Evolutionary conservation across 768 basidiomycete species (phyloP).

Genomic region (Mycena capillaripes): DNA sequence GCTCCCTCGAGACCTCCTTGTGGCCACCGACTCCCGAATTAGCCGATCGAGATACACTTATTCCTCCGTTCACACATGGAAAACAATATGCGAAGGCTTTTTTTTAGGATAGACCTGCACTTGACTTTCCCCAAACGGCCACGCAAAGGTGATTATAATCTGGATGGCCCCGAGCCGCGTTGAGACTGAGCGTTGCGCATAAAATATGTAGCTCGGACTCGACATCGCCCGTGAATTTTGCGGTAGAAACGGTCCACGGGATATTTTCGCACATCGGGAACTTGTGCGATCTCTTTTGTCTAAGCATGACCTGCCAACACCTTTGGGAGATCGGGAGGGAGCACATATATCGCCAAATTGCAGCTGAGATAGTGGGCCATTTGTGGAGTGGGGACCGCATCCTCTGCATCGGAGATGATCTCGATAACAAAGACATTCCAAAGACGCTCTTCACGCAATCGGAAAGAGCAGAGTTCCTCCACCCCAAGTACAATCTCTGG

Average conservation of each 20-base stretch:
- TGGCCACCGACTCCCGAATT: neutral
- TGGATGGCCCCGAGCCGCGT: no score
- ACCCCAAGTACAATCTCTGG: neutral
- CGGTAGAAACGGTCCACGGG: neutral
- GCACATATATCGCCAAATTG: neutral
- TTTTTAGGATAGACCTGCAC: no score
- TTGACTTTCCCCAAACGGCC: neutral
- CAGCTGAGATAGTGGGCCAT: neutral
- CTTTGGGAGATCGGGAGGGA: constrained; percentile 10
- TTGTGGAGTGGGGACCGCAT: constrained; percentile 19
- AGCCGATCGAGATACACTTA: constrained; percentile 11
- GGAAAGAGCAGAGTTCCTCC: neutral
- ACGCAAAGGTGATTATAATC: neutral
- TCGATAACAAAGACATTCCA: neutral
- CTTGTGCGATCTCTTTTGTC: neutral
- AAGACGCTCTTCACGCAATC: neutral
- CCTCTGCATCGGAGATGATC: constrained; percentile 4
- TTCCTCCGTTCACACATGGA: neutral
- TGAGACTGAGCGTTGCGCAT: neutral
- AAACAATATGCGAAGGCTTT: neutral
- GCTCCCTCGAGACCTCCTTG: neutral
- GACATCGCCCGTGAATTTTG: neutral
- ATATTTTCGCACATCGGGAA: neutral
- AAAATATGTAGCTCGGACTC: neutral
- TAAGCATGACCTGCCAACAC: constrained; percentile 5